Evolutionary conservation across 257 asterid genomes (phyloP).

Genomic region (Nicotiana tabacum): DNA sequence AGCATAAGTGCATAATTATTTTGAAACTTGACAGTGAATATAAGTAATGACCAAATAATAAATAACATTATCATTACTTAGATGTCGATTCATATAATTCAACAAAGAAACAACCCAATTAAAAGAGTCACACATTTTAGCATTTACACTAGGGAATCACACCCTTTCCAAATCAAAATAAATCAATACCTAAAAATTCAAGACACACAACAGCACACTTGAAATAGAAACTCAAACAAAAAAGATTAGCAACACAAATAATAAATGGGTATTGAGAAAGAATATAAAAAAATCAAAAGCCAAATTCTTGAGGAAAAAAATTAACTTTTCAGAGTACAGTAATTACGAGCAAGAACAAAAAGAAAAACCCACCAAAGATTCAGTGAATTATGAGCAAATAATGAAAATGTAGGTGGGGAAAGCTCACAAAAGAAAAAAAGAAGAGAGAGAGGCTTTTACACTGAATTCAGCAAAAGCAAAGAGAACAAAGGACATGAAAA

Average conservation of each 20-base stretch:
- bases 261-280: background rate
- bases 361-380: background rate
- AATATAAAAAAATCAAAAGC: background rate
- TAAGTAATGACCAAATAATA: too few relatives aligned
- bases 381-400: background rate
- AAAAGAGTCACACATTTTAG: too few relatives aligned
- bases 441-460: conserved; percentile 11
- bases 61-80: too few relatives aligned
- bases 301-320: background rate
- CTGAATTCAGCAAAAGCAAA: conserved; percentile 28
- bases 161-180: too few relatives aligned
- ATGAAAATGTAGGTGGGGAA: conserved; percentile 2
- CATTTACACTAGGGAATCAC: too few relatives aligned
- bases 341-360: background rate
- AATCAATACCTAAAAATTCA: background rate
- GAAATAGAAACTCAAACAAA: background rate
- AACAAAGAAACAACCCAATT: too few relatives aligned
- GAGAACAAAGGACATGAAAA: conserved; percentile 8
- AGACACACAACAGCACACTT: background rate
- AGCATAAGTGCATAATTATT: too few relatives aligned
- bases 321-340: too few relatives aligned
- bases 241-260: background rate
- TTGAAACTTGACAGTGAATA: too few relatives aligned
- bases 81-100: too few relatives aligned
- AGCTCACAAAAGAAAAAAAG: conserved; percentile 8